Evolutionary conservation across 169 alveolate genomes (phyloP).

Genomic region (Plasmodium adleri): DNA sequence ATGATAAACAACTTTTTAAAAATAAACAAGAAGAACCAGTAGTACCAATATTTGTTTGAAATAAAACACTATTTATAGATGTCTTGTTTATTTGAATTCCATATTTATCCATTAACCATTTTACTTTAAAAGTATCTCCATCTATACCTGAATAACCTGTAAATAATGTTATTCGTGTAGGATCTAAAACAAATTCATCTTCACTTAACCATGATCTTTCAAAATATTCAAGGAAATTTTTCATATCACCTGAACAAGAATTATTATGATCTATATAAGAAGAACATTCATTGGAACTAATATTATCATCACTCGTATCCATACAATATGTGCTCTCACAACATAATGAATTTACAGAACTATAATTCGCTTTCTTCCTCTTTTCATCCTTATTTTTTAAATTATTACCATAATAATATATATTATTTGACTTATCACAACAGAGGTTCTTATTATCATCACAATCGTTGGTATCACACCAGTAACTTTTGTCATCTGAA

Average conservation of each 20-base stretch:
- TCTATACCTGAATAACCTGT: conserved; percentile 80
- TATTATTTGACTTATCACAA: no score
- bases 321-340: conserved; percentile 1
- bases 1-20: conserved; percentile 75
- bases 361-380: conserved; percentile 10
- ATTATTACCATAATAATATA: no score
- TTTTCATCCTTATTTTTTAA: neutral
- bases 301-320: conserved; percentile 11
- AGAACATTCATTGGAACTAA: neutral
- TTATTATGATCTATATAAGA: neutral
- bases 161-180: conserved; percentile 79
- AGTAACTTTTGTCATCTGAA: no score
- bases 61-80: conserved; percentile 78
- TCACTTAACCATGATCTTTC: conserved; percentile 80
- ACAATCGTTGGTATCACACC: no score
- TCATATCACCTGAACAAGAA: conserved; percentile 3
- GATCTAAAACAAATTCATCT: conserved; percentile 82
- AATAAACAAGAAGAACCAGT: conserved; percentile 80
- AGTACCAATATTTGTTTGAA: conserved; percentile 82
- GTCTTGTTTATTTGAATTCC: conserved; percentile 81
- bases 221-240: conserved; percentile 68
- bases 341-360: conserved; percentile 1
- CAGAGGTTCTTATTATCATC: no score
- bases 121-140: conserved; percentile 82
- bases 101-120: conserved; percentile 82